Percentiles rank a stretch among this genome's conserved stretches.
These are phyloP conservation scores for Clitocybe nebularis DNA, from an alignment of 1,284 basidiomycete species.

Conservation along the genomic window DNA sequence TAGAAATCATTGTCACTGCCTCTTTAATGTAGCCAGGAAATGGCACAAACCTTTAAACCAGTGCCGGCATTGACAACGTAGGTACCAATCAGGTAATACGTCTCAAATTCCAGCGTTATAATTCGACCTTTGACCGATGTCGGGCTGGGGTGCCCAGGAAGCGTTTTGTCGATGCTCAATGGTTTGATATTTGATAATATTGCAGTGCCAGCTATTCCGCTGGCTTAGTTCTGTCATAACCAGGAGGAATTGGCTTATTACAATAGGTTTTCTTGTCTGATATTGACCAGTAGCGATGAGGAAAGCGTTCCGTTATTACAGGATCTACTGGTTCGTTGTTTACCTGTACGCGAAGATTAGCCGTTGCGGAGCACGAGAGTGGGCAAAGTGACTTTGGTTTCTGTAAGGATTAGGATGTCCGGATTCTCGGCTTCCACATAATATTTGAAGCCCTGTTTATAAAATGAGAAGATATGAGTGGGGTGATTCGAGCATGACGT, in stretches of 20 bases:
- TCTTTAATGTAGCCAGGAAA: not conserved
- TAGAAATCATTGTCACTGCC: not conserved
- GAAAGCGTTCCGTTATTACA: conserved; percentile 51
- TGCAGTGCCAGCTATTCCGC: conserved; percentile 70
- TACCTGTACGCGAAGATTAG: conserved; percentile 41
- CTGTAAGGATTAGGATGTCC: conserved; percentile 75
- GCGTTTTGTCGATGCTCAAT: conserved; percentile 56
- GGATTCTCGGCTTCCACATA: conserved; percentile 83
- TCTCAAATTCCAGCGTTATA: conserved; percentile 76
- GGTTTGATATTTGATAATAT: conserved; percentile 79
- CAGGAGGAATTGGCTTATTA: conserved; percentile 28
- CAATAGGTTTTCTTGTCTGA: conserved; percentile 73
- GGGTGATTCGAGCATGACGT: conserved; percentile 6
- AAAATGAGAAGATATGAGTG: conserved; percentile 1
- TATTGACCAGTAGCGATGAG: conserved; percentile 73
- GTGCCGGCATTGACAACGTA: conserved; percentile 88
- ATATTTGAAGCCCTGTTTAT: conserved; percentile 66
- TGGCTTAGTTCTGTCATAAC: conserved; percentile 1
- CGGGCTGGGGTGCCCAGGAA: conserved; percentile 72
- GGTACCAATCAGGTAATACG: conserved; percentile 72
- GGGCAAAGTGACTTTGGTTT: conserved; percentile 61
- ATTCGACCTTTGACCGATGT: conserved; percentile 68
- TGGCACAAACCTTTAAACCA: conserved; percentile 59
- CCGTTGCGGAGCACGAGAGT: not conserved
- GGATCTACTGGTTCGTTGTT: conserved; percentile 64